phyloP scores from a whole-genome alignment of 148 eudicot species.

The Rhododendron ovatum region DNA sequence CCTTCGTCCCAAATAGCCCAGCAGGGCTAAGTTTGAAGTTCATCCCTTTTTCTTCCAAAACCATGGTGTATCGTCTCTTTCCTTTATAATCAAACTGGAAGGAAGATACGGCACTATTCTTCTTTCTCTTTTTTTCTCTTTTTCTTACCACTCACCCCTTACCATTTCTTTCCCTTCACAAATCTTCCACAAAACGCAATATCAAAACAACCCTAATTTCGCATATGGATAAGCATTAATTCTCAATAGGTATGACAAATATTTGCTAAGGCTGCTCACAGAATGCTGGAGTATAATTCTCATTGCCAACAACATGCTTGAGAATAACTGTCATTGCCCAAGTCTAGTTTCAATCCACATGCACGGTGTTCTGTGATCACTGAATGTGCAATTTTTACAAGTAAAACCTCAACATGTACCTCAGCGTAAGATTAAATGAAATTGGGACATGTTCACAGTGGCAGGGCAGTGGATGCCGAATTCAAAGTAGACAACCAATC shows the following conservation, averaged over 20 bases:
- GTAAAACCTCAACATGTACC: neutral
- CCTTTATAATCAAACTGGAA: neutral
- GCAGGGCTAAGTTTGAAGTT: no score
- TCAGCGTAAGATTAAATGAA: neutral
- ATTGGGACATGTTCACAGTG: conserved; percentile 21
- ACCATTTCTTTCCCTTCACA: neutral
- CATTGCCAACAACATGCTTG: neutral
- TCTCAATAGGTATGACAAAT: neutral
- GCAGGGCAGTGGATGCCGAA: conserved; percentile 27
- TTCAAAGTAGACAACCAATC: conserved; percentile 75
- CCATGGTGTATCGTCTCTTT: neutral
- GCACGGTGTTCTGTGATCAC: neutral
- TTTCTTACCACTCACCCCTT: neutral
- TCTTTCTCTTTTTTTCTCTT: no score
- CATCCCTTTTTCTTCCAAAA: neutral
- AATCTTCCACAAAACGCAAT: neutral
- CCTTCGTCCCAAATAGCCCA: no score
- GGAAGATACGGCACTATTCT: neutral
- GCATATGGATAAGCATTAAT: neutral
- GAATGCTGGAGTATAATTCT: neutral
- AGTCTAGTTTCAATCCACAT: neutral
- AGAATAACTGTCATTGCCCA: neutral
- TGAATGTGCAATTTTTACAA: conserved; percentile 1
- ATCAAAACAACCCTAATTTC: neutral
- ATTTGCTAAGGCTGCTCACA: neutral